Percentiles rank a stretch among this genome's conserved stretches.
These are phyloP conservation scores for Azolla pinnata DNA, from an alignment of 75 land plant genomes.

Conservation along the genomic window DNA sequence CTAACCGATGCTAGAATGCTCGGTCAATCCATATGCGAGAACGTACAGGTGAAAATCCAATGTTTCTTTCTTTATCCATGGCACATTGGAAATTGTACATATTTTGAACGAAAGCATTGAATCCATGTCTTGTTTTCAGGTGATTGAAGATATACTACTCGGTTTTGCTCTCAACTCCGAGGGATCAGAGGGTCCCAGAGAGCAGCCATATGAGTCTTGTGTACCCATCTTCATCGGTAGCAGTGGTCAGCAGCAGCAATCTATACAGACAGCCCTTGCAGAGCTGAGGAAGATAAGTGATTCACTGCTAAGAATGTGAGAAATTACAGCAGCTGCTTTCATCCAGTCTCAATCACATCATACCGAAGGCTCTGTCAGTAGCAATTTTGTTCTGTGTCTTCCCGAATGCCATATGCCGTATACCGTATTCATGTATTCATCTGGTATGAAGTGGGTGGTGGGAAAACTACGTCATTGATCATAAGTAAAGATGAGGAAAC, in stretches of 20 bases:
- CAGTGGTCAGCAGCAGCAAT: constrained; percentile 61
- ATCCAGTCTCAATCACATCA: no score
- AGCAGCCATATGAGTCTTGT: constrained; percentile 24
- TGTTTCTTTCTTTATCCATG: no score
- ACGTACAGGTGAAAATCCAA: constrained; percentile 93
- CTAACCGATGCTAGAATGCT: constrained; percentile 36
- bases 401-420: no score
- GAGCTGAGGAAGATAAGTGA: constrained; percentile 88
- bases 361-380: no score
- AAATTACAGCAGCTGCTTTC: neutral
- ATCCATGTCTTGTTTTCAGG: constrained; percentile 32
- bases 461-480: no score
- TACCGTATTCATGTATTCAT: no score
- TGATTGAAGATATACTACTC: constrained; percentile 49
- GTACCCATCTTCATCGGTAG: constrained; percentile 40
- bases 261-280: constrained; percentile 62
- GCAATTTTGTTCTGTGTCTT: no score
- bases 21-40: constrained; percentile 83
- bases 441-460: no score
- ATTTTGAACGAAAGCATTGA: no score
- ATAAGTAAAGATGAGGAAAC: no score
- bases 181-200: constrained; percentile 22
- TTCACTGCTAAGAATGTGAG: constrained; percentile 69
- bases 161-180: constrained; percentile 15
- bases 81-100: no score